Percentiles rank a stretch among this genome's conserved stretches.
Conservation (phyloP, 345 rosid genomes). For the Luvunga scandens region DNA sequence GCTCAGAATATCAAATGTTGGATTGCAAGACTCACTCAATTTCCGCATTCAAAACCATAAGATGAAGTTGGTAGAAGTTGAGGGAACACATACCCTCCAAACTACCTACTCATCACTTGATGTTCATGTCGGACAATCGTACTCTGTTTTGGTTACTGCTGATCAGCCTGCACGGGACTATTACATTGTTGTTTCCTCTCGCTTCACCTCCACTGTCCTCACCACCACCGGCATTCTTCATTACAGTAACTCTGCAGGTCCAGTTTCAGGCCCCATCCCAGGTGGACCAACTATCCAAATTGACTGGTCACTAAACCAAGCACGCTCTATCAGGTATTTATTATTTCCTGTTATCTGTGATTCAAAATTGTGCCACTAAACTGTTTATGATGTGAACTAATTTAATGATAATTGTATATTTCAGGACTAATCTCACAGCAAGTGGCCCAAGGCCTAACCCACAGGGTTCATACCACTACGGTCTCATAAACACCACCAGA, state of each 20-base stretch:
- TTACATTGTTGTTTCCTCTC: constrained; percentile 76
- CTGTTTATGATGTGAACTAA: not conserved
- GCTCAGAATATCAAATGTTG: constrained; percentile 89
- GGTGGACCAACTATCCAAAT: constrained; percentile 88
- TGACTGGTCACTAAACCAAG: constrained; percentile 94
- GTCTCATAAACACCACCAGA: constrained; percentile 69
- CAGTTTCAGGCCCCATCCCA: constrained; percentile 73
- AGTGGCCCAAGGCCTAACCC: constrained; percentile 99
- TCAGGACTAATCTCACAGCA: constrained; percentile 91
- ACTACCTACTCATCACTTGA: constrained; percentile 83
- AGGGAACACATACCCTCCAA: constrained; percentile 88
- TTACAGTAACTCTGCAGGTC: constrained; percentile 73
- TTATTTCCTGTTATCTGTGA: constrained; percentile 16
- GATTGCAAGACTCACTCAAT: constrained; percentile 79
- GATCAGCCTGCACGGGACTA: constrained; percentile 85
- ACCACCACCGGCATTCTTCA: constrained; percentile 77
- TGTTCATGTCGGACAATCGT: constrained; percentile 86
- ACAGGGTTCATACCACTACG: constrained; percentile 98
- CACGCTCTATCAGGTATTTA: constrained; percentile 81
- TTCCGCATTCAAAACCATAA: constrained; percentile 90
- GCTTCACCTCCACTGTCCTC: constrained; percentile 59
- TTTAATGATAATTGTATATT: not conserved
- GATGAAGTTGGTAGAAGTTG: constrained; percentile 81
- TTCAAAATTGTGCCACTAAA: not conserved
- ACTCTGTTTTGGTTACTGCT: constrained; percentile 77